A percentile compares a stretch with the other conserved stretches of the same genome.
These are phyloP conservation scores for Verbascum thapsus DNA, from an alignment of 257 asterid genomes.

Conservation along the genomic window DNA sequence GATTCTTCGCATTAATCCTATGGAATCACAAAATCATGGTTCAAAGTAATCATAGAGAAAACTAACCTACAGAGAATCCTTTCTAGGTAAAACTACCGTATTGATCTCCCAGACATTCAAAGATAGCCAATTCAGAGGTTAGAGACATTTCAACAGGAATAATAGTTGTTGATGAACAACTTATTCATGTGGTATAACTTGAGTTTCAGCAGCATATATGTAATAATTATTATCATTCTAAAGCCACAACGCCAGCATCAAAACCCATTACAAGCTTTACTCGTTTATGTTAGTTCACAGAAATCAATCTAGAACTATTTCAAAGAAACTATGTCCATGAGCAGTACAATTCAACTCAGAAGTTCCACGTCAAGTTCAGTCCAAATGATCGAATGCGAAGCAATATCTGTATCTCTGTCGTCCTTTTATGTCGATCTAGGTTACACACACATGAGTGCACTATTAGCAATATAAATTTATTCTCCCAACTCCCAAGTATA, in stretches of 20 bases:
- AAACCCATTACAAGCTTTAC: conserved; percentile 6
- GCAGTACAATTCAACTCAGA: neutral
- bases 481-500: neutral
- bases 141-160: conserved; percentile 3
- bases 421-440: no score
- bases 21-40: conserved; percentile 11
- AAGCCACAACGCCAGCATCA: neutral
- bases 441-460: neutral
- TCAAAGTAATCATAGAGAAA: neutral
- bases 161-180: conserved; percentile 12
- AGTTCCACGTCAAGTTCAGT: conserved; percentile 15
- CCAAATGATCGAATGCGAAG: conserved; percentile 19
- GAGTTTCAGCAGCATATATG: conserved; percentile 6
- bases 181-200: neutral
- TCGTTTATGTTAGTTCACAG: conserved; percentile 8
- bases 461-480: conserved; percentile 4
- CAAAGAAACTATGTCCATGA: neutral
- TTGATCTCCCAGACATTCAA: neutral
- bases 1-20: conserved; percentile 2
- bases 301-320: conserved; percentile 14
- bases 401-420: neutral
- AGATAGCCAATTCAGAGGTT: conserved; percentile 1
- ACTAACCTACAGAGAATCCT: neutral
- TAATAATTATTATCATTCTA: neutral
- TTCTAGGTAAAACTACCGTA: conserved; percentile 7